A percentile compares a stretch with the other conserved stretches of the same genome.
Evolutionary conservation across 2,329 filamentous ascomycete species (phyloP).

Genomic region (Cladophialophora chaetospira): DNA sequence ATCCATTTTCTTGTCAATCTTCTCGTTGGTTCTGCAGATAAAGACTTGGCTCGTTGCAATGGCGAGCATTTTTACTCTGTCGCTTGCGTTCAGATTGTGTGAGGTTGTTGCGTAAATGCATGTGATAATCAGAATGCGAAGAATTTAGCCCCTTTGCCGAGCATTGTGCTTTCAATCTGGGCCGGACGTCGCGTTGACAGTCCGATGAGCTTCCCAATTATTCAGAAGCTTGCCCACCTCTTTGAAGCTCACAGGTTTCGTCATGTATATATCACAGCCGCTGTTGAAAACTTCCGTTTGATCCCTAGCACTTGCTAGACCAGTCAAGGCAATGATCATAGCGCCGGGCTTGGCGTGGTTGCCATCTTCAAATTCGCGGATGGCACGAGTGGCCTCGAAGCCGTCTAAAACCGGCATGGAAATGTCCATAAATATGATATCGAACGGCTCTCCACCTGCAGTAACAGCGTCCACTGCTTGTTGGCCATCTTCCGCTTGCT

Average conservation of each 20-base stretch:
- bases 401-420: conserved; percentile 52
- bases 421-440: conserved; percentile 52
- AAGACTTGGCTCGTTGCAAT: too few relatives aligned
- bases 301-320: conserved; percentile 38
- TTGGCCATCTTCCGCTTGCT: conserved; percentile 44
- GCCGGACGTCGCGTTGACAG: not conserved
- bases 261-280: conserved; percentile 41
- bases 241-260: conserved; percentile 41
- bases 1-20: too few relatives aligned
- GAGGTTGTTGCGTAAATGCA: not conserved
- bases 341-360: conserved; percentile 20
- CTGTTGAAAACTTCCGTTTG: conserved; percentile 39
- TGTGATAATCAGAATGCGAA: too few relatives aligned
- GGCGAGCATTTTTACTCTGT: too few relatives aligned
- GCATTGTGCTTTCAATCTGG: not conserved
- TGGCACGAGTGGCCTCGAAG: conserved; percentile 46
- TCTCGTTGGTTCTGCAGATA: too few relatives aligned
- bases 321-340: conserved; percentile 42
- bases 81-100: not conserved
- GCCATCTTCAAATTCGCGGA: conserved; percentile 40
- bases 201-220: conserved; percentile 34
- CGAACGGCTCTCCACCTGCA: conserved; percentile 35
- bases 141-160: not conserved
- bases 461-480: conserved; percentile 43
- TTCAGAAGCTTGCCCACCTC: conserved; percentile 39